Evolutionary conservation across 148 eudicot species (phyloP).

Genomic region (Oxyria digyna): DNA sequence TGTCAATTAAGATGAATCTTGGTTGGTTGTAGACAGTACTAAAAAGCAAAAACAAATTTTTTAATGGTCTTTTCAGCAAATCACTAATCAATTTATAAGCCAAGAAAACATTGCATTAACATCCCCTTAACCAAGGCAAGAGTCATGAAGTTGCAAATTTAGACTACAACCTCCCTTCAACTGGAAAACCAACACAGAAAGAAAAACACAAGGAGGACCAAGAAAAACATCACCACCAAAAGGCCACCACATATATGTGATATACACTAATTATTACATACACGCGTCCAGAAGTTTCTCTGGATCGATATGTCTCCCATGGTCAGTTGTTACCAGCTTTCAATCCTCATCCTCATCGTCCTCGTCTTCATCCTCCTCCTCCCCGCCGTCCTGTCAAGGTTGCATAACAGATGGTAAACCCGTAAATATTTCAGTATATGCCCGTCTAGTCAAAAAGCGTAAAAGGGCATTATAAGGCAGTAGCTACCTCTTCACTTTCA

Average conservation of each 20-base stretch:
- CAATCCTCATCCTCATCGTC: conserved; percentile 43
- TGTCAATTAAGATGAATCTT: too few species aligned
- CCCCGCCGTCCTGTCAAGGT: conserved; percentile 16
- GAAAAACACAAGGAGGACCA: background rate
- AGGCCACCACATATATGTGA: background rate
- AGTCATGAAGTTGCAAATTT: background rate
- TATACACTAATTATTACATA: conserved; percentile 8
- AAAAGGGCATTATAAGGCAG: background rate
- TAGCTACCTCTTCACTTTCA: conserved; percentile 38
- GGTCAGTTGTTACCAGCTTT: background rate
- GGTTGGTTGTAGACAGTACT: too few species aligned
- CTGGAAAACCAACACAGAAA: background rate
- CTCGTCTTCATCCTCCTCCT: conserved; percentile 33
- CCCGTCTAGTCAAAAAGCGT: too few species aligned
- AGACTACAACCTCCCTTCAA: background rate
- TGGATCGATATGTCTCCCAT: background rate
- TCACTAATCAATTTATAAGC: background rate
- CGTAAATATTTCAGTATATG: background rate
- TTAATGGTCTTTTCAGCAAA: background rate
- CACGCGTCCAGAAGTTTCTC: background rate
- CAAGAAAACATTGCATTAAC: background rate
- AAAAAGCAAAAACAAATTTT: too few species aligned
- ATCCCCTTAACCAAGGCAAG: background rate
- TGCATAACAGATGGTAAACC: background rate
- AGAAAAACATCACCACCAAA: conserved; percentile 1